These are phyloP conservation scores for Aristolochia californica DNA, from an alignment of 164 flowering plant species.

Conservation along the genomic window DNA sequence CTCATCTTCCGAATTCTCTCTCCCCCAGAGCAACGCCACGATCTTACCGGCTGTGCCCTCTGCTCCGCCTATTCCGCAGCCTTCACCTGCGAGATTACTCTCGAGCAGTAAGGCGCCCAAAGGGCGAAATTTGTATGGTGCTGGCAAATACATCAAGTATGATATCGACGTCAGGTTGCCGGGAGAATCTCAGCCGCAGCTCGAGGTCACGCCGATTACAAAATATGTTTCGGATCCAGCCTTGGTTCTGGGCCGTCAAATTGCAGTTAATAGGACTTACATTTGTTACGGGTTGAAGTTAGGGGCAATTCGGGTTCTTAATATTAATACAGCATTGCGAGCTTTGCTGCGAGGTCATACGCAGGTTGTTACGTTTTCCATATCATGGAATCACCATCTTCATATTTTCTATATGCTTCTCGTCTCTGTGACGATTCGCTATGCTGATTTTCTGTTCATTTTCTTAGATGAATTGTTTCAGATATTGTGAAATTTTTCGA, in stretches of 20 bases:
- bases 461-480: neutral
- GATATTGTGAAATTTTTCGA: no score
- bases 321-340: slow-evolving; percentile 76
- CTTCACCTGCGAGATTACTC: slow-evolving; percentile 27
- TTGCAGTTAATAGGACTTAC: slow-evolving; percentile 74
- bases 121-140: slow-evolving; percentile 63
- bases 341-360: slow-evolving; percentile 67
- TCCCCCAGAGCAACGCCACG: slow-evolving; percentile 7
- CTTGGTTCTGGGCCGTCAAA: slow-evolving; percentile 74
- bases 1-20: slow-evolving; percentile 17
- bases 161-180: slow-evolving; percentile 60
- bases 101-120: slow-evolving; percentile 68
- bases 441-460: no score
- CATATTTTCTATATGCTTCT: neutral
- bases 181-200: slow-evolving; percentile 89
- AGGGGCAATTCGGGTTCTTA: slow-evolving; percentile 77
- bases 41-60: slow-evolving; percentile 13
- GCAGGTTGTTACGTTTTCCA: slow-evolving; percentile 35
- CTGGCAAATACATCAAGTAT: slow-evolving; percentile 32
- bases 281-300: slow-evolving; percentile 84
- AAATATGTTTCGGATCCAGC: slow-evolving; percentile 86
- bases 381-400: neutral
- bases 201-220: slow-evolving; percentile 92
- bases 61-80: slow-evolving; percentile 22
- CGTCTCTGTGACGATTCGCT: neutral